phyloP scores from a whole-genome alignment of 441 rosid genomes.

The Manihot esculenta region DNA sequence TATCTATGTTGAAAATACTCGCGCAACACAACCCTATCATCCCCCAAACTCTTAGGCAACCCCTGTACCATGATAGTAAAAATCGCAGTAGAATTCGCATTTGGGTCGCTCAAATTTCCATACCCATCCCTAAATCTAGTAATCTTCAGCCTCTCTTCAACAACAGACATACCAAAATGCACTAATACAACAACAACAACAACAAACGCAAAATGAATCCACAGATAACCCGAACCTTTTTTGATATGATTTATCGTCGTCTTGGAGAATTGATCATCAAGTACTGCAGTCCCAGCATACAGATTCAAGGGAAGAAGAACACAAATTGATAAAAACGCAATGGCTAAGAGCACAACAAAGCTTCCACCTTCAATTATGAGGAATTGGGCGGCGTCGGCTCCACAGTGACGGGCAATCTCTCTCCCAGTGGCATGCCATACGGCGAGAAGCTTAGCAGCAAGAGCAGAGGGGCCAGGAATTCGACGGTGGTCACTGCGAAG shows the following conservation, averaged over 20 bases:
- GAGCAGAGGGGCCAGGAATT: slow-evolving; percentile 77
- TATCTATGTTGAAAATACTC: slow-evolving; percentile 74
- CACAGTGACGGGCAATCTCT: slow-evolving; percentile 89
- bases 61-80: slow-evolving; percentile 90
- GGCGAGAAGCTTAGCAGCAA: slow-evolving; percentile 75
- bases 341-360: slow-evolving; percentile 52
- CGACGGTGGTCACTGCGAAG: slow-evolving; percentile 93
- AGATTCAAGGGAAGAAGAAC: slow-evolving; percentile 74
- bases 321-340: slow-evolving; percentile 53
- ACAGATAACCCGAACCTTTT: slow-evolving; percentile 76
- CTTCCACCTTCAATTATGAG: slow-evolving; percentile 91
- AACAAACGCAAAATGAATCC: slow-evolving; percentile 82
- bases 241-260: slow-evolving; percentile 75
- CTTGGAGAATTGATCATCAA: slow-evolving; percentile 76
- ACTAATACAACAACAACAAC: slow-evolving; percentile 54
- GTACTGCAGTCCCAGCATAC: slow-evolving; percentile 61
- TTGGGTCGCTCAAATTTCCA: slow-evolving; percentile 74
- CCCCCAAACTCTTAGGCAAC: slow-evolving; percentile 75
- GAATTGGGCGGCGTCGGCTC: slow-evolving; percentile 94
- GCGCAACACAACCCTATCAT: slow-evolving; percentile 58
- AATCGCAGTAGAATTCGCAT: slow-evolving; percentile 66
- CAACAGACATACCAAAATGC: slow-evolving; percentile 67
- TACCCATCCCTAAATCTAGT: slow-evolving; percentile 95
- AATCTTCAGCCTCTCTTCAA: slow-evolving; percentile 64
- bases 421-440: slow-evolving; percentile 87